A percentile compares a stretch with the other conserved stretches of the same genome.
Conservation (phyloP, 129 eudicot genomes). For the Tanacetum coccineum region DNA sequence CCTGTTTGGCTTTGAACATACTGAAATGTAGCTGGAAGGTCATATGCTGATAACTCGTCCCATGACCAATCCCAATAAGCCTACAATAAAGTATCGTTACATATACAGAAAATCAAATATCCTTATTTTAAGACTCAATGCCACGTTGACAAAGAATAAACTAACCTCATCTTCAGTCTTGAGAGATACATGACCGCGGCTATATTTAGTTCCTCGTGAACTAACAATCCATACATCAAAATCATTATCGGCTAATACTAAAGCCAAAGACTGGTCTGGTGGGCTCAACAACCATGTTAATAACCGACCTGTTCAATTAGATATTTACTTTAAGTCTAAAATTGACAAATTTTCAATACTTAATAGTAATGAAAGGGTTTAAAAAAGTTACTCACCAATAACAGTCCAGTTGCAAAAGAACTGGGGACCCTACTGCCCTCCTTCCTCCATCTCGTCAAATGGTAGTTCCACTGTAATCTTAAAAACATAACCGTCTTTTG, state of each 20-base stretch:
- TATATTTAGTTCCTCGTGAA: slow-evolving; percentile 69
- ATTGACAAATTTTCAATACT: not conserved
- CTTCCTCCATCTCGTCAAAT: slow-evolving; percentile 30
- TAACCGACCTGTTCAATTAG: slow-evolving; percentile 38
- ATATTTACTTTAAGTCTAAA: not conserved
- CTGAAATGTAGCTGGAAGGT: slow-evolving; percentile 60
- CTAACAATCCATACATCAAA: slow-evolving; percentile 65
- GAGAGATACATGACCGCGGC: slow-evolving; percentile 52
- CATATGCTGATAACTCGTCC: slow-evolving; percentile 70
- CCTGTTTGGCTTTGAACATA: slow-evolving; percentile 55
- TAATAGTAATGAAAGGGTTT: no score
- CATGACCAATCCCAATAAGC: slow-evolving; percentile 81
- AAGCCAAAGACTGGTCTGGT: slow-evolving; percentile 61
- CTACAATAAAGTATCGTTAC: slow-evolving; percentile 20
- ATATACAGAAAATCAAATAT: not conserved
- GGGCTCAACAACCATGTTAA: slow-evolving; percentile 71
- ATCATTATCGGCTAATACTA: slow-evolving; percentile 65
- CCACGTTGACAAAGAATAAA: not conserved
- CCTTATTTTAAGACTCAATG: not conserved
- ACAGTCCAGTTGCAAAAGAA: slow-evolving; percentile 69
- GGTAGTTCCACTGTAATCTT: slow-evolving; percentile 67
- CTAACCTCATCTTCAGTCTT: slow-evolving; percentile 51
- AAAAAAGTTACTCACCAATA: slow-evolving; percentile 39
- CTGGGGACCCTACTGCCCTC: slow-evolving; percentile 43
- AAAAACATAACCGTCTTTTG: slow-evolving; percentile 59